Base-by-base conservation (phyloP, 768 basidiomycete genomes). In the Daedalea quercina region DNA sequence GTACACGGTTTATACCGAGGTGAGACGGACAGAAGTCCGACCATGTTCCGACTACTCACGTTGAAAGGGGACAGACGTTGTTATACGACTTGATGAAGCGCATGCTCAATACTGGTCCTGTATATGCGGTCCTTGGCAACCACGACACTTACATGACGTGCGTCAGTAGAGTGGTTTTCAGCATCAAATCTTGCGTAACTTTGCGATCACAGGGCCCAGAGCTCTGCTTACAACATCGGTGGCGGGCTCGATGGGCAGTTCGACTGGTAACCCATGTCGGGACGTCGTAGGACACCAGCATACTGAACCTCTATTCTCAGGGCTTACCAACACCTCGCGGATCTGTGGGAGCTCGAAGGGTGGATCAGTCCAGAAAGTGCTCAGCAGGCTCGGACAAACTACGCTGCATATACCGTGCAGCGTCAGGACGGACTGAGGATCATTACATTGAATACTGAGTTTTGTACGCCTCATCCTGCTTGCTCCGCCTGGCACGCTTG, bases 381-480 rank as follows among this genome's bases (percentile, higher is more conserved):
- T 1, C 63, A 73, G 35, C 68, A 76, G 34, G 88, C 87, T 0
- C 77, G 76, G 37, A 70, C 82, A 0, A 85, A 89, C 65, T 90
- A 89, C 60, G 75, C 81, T 8, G 87, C 74, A 13, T 90, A 85
- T 64, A 83, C 82, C 73, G 84, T 87, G 25, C 75, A 74, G 57
- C 77, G 86, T 19, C 57, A 63, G n/a, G 84, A 87, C 50, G 86
- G 85, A 6, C 70, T 90, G 9, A 74, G 85, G 31, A 67, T 90
- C 25, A 86, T 90, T 51, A 81, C 85, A 31, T 65, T 90, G 52
- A 88, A 90, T 63, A 89, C 87, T n/a, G 83, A 90, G 61, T 60
- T 88, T 50, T 90, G 87, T 85, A 65, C 50, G 83, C 70, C 19
- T 50, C 84, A 34, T 65, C 88, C 37, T 43, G 44, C 40, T 50